A percentile compares a stretch with the other conserved stretches of the same genome.
phyloP scores from a whole-genome alignment of 2,329 filamentous ascomycete genomes.

The Sporothrix pallida region DNA sequence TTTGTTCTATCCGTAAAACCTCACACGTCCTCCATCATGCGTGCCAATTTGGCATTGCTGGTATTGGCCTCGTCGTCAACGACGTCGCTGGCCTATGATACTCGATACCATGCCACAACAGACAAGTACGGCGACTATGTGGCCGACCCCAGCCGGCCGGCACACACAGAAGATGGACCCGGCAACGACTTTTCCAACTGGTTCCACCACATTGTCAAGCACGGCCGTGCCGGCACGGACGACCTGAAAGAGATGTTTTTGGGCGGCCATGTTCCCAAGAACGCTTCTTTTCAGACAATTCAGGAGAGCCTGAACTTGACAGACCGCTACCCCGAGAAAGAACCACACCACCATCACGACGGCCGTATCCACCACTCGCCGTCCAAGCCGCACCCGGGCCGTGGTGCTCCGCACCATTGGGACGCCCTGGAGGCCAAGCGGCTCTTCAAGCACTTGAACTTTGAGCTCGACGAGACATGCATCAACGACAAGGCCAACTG shows the following conservation, averaged over 20 bases:
- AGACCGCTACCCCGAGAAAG: background rate
- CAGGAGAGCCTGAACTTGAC: constrained; percentile 26
- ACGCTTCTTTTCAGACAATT: constrained; percentile 19
- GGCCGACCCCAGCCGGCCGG: constrained; percentile 2
- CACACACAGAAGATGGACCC: background rate
- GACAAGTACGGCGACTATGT: constrained; percentile 13
- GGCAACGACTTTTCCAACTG: constrained; percentile 7
- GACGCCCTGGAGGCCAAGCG: constrained; percentile 14
- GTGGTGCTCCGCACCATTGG: constrained; percentile 4
- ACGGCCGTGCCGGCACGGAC: constrained; percentile 19
- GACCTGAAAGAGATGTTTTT: constrained; percentile 14
- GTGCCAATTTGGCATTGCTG: constrained; percentile 25
- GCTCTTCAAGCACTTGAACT: constrained; percentile 23
- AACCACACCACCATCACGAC: background rate
- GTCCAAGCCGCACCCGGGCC: background rate
- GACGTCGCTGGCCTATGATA: background rate
- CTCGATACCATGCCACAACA: constrained; percentile 24
- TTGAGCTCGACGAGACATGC: constrained; percentile 29
- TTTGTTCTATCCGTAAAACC: background rate
- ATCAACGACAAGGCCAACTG: constrained; percentile 30
- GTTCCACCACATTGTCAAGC: constrained; percentile 28
- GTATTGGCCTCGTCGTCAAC: constrained; percentile 10
- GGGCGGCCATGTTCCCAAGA: constrained; percentile 21
- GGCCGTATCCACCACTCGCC: background rate
- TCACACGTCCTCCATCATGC: background rate